phyloP scores from a whole-genome alignment of 331 rosid species.

The Erythrophleum ivorense region DNA sequence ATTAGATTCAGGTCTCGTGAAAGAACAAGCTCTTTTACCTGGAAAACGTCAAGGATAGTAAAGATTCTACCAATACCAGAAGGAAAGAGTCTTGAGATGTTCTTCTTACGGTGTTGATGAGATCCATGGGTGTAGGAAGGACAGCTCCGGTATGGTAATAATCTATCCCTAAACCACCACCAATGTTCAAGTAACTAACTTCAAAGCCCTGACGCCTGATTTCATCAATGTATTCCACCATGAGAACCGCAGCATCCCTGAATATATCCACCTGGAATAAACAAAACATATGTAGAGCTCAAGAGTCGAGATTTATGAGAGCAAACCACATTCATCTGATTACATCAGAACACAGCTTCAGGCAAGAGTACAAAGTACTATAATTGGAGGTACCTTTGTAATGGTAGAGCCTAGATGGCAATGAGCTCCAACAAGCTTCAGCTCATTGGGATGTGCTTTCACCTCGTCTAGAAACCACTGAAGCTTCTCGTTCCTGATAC shows the following conservation, averaged over 20 bases:
- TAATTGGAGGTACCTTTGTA: constrained; percentile 62
- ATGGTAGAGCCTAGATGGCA: constrained; percentile 97
- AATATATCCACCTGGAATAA: constrained; percentile 82
- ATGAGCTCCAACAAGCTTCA: constrained; percentile 92
- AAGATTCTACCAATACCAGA: no score
- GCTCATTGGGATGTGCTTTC: constrained; percentile 74
- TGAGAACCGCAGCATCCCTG: constrained; percentile 83
- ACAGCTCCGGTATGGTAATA: constrained; percentile 84
- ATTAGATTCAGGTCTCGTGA: constrained; percentile 82
- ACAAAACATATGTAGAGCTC: no score
- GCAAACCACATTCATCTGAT: constrained; percentile 5
- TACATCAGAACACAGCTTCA: no score
- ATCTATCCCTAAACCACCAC: constrained; percentile 95
- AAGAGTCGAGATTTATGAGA: no score
- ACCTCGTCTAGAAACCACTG: constrained; percentile 80
- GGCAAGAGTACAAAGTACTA: no score
- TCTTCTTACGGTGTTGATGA: constrained; percentile 77
- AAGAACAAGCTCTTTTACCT: constrained; percentile 83
- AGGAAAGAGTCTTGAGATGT: no score
- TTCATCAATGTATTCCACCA: constrained; percentile 83
- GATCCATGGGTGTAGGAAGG: constrained; percentile 87
- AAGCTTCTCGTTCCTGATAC: constrained; percentile 90
- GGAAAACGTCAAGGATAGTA: constrained; percentile 12
- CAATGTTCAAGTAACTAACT: constrained; percentile 80
- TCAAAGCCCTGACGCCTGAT: constrained; percentile 88